Base-by-base conservation (phyloP, 306 rosid genomes). In the Sicyos baderoa region DNA sequence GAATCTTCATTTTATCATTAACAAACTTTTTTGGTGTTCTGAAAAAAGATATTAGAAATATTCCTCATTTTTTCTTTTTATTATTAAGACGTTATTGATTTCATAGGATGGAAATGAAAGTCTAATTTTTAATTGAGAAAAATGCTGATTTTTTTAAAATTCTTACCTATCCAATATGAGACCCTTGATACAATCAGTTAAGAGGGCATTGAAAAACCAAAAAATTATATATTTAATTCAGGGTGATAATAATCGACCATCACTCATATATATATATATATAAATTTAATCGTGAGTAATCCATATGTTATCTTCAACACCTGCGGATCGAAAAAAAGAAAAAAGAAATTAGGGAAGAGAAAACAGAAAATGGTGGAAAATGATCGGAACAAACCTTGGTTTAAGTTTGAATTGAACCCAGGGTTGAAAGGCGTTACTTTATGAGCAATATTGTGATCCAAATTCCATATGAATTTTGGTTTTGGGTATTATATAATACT, bases 381-480 rank as follows among this genome's bases (percentile, higher is more conserved):
- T 37, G 13, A 37, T 62, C 18, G 3, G 7, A 60, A 60, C 15
- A 60, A 48, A 60, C 32, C 0, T 60, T 8, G 0, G 3, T 58
- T 62, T 62, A 45, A 47, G 51, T 22, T 6, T 21, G 40, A 8
- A 66, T 45, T 22, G 3, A 66, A 21, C 52, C 50, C 15, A 18
- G 25, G 9, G 9, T 32, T 21, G 55, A 22, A 66, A 64, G 22
- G 71, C 71, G 71, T 66, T 45, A 45, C 71, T 42, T 45, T 45
- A 2, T 6, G 44, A 25, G 13, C 71, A 66, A 47, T 66, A 22
- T 66, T 66, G 55, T 14, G 21, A 22, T 5, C 13, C 17, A 22
- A 65, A 19, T 66, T 47, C 71, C 14, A 14, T 42, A 9, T 65
- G 70, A 65, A 21, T 47, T 66, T 66, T 66, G 21, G 9, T 7